Evolutionary conservation across 148 eudicot genomes (phyloP).

Genomic region (Nyssa sinensis): DNA sequence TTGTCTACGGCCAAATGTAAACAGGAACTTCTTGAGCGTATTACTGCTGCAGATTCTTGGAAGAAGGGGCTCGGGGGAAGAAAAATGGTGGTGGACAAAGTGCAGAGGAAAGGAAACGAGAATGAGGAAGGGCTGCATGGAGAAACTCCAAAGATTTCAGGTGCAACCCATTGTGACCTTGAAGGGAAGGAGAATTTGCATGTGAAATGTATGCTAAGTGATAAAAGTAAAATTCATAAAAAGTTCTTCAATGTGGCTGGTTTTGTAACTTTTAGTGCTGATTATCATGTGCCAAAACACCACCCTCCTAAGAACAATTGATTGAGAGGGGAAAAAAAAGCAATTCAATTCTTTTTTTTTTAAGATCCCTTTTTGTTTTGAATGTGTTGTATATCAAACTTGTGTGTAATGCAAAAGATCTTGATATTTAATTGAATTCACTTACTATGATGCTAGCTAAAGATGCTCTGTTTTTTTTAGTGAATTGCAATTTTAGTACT

Average conservation of each 20-base stretch:
- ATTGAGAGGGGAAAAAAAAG: neutral
- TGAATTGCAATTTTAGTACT: neutral
- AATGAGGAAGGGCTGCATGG: constrained; percentile 13
- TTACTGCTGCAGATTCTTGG: constrained; percentile 12
- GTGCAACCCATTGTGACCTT: constrained; percentile 38
- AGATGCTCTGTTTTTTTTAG: neutral
- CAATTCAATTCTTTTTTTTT: neutral
- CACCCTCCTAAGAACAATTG: constrained; percentile 55
- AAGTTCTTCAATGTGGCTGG: constrained; percentile 31
- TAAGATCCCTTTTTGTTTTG: constrained; percentile 4
- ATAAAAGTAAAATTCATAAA: constrained; percentile 22
- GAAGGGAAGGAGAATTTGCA: constrained; percentile 26
- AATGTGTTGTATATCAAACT: neutral
- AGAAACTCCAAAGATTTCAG: constrained; percentile 31
- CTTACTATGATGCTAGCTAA: neutral
- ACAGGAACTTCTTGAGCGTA: constrained; percentile 21
- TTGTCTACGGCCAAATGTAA: neutral
- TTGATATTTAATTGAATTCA: neutral
- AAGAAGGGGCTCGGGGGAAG: constrained; percentile 41
- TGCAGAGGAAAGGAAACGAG: constrained; percentile 13
- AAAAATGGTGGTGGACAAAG: constrained; percentile 32
- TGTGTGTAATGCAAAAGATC: neutral
- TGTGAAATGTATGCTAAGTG: constrained; percentile 24
- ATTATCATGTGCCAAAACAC: constrained; percentile 39
- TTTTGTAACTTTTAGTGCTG: constrained; percentile 26